Evolutionary conservation across 768 basidiomycete genomes (phyloP).

Genomic region (Russula compacta): DNA sequence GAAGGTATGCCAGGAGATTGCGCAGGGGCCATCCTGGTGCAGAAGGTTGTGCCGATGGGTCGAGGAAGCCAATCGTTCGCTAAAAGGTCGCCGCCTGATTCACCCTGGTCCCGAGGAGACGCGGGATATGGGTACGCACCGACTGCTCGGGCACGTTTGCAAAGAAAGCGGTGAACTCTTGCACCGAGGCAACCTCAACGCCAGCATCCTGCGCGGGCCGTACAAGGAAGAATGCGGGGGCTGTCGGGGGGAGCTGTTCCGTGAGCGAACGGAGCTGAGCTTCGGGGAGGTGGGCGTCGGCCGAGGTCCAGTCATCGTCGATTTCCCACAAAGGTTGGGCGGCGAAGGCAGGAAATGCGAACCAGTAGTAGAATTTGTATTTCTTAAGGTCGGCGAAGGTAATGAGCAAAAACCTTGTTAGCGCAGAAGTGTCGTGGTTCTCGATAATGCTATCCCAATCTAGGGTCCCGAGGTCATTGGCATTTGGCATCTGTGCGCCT

Average conservation of each 20-base stretch:
- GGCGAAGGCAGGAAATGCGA: conserved; percentile 88
- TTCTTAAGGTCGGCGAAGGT: conserved; percentile 97
- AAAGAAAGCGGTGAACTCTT: conserved; percentile 53
- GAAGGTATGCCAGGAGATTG: conserved; percentile 81
- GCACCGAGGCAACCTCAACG: conserved; percentile 42
- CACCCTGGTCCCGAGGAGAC: neutral
- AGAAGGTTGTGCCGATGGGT: conserved; percentile 64
- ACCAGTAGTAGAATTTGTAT: conserved; percentile 98
- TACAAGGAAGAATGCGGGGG: conserved; percentile 56
- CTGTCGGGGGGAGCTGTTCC: conserved; percentile 34
- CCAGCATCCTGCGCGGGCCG: conserved; percentile 27
- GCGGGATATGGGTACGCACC: conserved; percentile 30
- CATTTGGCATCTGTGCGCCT: neutral
- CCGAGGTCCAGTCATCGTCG: conserved; percentile 50
- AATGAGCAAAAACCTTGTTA: conserved; percentile 80
- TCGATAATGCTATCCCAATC: conserved; percentile 62
- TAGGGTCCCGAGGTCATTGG: conserved; percentile 23
- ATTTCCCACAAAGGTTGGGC: conserved; percentile 89
- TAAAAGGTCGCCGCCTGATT: conserved; percentile 6
- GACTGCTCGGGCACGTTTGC: conserved; percentile 32
- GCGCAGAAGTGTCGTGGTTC: conserved; percentile 42
- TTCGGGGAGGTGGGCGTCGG: conserved; percentile 35
- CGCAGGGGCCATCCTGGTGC: conserved; percentile 83
- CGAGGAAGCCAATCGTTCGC: conserved; percentile 33
- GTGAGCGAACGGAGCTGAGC: conserved; percentile 35